phyloP scores from a whole-genome alignment of 2,329 filamentous ascomycete species.

The Claviceps sp. region DNA sequence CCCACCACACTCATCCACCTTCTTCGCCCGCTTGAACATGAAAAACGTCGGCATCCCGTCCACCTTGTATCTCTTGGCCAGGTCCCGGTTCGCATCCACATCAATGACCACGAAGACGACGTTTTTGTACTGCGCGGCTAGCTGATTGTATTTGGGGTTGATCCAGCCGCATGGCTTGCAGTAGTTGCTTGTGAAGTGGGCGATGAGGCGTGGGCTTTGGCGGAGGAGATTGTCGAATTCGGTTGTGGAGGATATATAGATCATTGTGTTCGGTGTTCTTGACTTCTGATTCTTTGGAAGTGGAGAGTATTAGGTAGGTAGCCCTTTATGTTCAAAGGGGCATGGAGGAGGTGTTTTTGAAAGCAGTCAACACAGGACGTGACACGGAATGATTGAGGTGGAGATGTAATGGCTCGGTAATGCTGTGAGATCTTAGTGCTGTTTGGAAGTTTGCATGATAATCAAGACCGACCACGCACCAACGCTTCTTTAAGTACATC shows the following conservation, averaged over 20 bases:
- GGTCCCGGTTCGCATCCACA: constrained; percentile 66
- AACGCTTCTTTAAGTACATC: background rate
- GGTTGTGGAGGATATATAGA: constrained; percentile 8
- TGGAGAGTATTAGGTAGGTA: too few species aligned
- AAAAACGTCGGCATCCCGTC: constrained; percentile 89
- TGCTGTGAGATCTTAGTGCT: too few species aligned
- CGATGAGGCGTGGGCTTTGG: constrained; percentile 43
- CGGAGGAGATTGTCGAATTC: constrained; percentile 41
- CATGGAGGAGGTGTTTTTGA: too few species aligned
- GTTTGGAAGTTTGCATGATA: too few species aligned
- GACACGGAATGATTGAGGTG: too few species aligned
- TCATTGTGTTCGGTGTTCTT: background rate
- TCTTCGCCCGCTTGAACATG: constrained; percentile 68
- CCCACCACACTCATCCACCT: constrained; percentile 38
- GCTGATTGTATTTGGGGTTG: constrained; percentile 42
- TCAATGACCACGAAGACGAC: constrained; percentile 80
- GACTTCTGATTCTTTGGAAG: too few species aligned
- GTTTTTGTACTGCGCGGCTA: constrained; percentile 40
- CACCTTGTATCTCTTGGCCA: constrained; percentile 65
- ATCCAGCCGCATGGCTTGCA: constrained; percentile 94
- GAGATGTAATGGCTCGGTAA: too few species aligned
- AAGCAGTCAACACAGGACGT: too few species aligned
- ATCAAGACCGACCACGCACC: background rate
- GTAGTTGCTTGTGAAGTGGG: constrained; percentile 67
- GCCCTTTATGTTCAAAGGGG: too few species aligned